Conservation (phyloP, 495 filamentous ascomycete genomes). For the Neurospora intermedia region DNA sequence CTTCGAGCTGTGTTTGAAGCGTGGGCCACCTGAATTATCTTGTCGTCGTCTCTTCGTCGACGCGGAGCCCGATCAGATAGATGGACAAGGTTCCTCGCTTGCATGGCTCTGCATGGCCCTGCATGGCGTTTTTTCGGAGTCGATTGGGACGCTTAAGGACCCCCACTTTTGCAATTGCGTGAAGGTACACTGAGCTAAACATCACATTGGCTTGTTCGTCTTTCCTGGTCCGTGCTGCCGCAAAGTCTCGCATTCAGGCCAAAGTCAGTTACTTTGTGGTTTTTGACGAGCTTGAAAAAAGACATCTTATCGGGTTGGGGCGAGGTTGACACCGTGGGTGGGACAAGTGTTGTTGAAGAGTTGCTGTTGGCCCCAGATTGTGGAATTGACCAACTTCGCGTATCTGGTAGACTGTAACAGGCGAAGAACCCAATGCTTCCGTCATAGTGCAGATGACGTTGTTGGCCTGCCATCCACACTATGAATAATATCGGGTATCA, state of each 20-base stretch:
- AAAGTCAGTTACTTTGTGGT: too few species aligned
- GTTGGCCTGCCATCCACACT: not conserved
- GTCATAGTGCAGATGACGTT: not conserved
- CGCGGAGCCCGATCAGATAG: not conserved
- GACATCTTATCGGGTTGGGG: too few species aligned
- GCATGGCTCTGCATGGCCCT: not conserved
- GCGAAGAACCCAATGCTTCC: not conserved
- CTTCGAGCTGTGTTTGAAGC: not conserved
- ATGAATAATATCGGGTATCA: not conserved
- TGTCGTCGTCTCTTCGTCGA: not conserved
- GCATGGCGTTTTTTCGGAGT: too few species aligned
- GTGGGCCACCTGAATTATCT: not conserved
- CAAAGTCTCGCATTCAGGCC: too few species aligned
- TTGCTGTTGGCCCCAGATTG: not conserved
- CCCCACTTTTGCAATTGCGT: too few species aligned
- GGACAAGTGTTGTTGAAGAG: too few species aligned
- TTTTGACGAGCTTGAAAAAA: too few species aligned
- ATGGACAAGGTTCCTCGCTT: not conserved
- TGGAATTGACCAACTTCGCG: not conserved
- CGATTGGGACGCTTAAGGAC: too few species aligned
- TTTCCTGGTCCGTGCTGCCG: too few species aligned
- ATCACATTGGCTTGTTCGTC: too few species aligned
- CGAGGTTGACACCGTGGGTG: too few species aligned
- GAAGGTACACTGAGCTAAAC: too few species aligned
- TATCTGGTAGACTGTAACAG: not conserved